Conservation (phyloP, 192 early-diverging fungal genomes). For the Coemansia sp. region DNA sequence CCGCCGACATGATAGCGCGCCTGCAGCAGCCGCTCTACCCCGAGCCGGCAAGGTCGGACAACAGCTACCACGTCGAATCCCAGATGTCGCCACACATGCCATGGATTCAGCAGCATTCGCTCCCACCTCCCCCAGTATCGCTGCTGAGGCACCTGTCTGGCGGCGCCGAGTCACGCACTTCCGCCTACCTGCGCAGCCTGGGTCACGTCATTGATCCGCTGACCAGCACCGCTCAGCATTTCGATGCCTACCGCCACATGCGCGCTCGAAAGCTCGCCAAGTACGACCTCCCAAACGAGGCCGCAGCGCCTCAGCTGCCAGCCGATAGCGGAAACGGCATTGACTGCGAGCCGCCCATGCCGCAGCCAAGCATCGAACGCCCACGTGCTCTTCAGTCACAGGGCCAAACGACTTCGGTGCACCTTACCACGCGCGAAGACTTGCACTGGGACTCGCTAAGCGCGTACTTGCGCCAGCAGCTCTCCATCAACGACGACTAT, state of each 20-base stretch:
- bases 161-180: slow-evolving; percentile 6
- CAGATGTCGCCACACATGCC: background rate
- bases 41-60: background rate
- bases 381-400: background rate
- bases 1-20: slow-evolving; percentile 21
- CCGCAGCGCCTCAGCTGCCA: slow-evolving; percentile 9
- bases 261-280: slow-evolving; percentile 26
- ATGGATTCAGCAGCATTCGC: background rate
- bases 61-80: background rate
- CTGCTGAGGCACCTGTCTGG: slow-evolving; percentile 20
- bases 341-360: background rate
- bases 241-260: slow-evolving; percentile 40
- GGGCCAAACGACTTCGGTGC: slow-evolving; percentile 16
- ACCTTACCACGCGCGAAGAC: slow-evolving; percentile 39
- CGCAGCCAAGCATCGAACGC: background rate
- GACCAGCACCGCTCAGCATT: slow-evolving; percentile 29
- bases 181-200: slow-evolving; percentile 9
- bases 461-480: slow-evolving; percentile 39
- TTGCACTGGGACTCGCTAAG: slow-evolving; percentile 44
- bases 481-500: slow-evolving; percentile 30
- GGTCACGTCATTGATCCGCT: slow-evolving; percentile 21
- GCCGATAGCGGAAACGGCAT: slow-evolving; percentile 13
- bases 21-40: slow-evolving; percentile 14
- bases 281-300: slow-evolving; percentile 15
- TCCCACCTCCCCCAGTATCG: slow-evolving; percentile 12